phyloP scores from a whole-genome alignment of 2,329 filamentous ascomycete species.

The Apiospora malaysiana region DNA sequence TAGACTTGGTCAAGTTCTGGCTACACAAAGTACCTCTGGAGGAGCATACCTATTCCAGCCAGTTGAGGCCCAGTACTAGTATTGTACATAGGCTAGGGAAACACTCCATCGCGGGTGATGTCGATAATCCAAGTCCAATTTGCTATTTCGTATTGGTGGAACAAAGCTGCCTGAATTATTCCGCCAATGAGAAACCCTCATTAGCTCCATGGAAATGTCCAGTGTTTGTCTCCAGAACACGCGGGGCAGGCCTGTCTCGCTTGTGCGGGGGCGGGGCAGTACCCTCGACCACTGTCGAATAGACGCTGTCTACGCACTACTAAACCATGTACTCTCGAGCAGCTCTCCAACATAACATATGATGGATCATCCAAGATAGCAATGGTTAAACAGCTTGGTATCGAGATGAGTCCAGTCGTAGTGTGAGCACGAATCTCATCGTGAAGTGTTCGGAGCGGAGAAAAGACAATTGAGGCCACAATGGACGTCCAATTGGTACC shows the following conservation, averaged over 20 bases:
- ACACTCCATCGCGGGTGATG: neutral
- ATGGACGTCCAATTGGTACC: neutral
- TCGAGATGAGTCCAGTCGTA: neutral
- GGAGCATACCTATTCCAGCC: neutral
- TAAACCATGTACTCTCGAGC: neutral
- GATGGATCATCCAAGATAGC: neutral
- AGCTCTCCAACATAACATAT: neutral
- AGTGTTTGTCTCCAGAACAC: neutral
- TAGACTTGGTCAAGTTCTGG: neutral
- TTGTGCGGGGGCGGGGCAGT: constrained; percentile 15
- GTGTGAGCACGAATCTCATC: neutral
- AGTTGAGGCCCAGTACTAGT: too few relatives aligned
- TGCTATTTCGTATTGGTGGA: neutral
- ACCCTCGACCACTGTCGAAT: neutral
- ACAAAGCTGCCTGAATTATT: constrained; percentile 15
- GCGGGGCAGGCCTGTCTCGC: neutral
- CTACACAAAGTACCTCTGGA: neutral
- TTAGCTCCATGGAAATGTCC: neutral
- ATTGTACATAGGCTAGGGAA: neutral
- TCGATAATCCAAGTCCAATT: neutral
- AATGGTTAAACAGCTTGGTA: neutral
- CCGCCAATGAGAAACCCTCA: constrained; percentile 18
- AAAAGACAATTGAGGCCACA: neutral
- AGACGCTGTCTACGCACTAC: neutral
- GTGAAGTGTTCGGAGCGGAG: neutral